Percentiles rank a stretch among this genome's conserved stretches.
Conservation (phyloP, 352 stramenopile species). For the Pythium coloratum region DNA sequence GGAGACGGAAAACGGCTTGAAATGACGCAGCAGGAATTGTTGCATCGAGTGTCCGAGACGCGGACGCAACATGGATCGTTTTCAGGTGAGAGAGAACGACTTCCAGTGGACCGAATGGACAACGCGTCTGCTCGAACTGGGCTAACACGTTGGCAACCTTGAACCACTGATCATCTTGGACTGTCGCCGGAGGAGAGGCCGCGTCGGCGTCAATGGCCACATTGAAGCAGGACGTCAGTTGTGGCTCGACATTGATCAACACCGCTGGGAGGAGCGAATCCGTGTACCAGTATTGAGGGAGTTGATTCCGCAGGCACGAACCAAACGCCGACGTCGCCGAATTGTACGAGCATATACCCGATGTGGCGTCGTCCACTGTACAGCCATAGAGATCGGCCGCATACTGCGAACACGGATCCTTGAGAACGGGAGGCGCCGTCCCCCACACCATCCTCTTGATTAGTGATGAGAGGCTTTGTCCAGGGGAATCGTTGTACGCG, state of each 20-base stretch:
- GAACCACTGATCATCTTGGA: slow-evolving; percentile 30
- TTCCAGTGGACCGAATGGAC: slow-evolving; percentile 18
- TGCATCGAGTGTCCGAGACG: not conserved
- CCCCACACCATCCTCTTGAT: not conserved
- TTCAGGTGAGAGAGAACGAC: not conserved
- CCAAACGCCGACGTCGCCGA: slow-evolving; percentile 4
- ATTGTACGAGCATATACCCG: slow-evolving; percentile 14
- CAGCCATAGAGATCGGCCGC: slow-evolving; percentile 6
- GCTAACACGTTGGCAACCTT: slow-evolving; percentile 16
- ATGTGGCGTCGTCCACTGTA: not conserved
- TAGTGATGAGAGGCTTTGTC: not conserved
- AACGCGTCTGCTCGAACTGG: slow-evolving; percentile 21
- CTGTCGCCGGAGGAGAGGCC: not conserved
- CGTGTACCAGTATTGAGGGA: slow-evolving; percentile 16
- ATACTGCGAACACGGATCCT: slow-evolving; percentile 8
- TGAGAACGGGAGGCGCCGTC: not conserved
- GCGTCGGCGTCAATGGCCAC: not conserved
- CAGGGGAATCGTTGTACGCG: not conserved
- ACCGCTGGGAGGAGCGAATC: not conserved
- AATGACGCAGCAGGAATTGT: not conserved
- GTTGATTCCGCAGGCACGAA: slow-evolving; percentile 10
- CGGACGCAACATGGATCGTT: not conserved
- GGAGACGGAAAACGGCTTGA: not conserved
- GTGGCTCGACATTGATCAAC: slow-evolving; percentile 2
- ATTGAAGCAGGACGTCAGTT: slow-evolving; percentile 14